Percentiles rank a stretch among this genome's conserved stretches.
Evolutionary conservation across 78 protist genomes (phyloP).

Genomic region (Andalucia godoyi): DNA sequence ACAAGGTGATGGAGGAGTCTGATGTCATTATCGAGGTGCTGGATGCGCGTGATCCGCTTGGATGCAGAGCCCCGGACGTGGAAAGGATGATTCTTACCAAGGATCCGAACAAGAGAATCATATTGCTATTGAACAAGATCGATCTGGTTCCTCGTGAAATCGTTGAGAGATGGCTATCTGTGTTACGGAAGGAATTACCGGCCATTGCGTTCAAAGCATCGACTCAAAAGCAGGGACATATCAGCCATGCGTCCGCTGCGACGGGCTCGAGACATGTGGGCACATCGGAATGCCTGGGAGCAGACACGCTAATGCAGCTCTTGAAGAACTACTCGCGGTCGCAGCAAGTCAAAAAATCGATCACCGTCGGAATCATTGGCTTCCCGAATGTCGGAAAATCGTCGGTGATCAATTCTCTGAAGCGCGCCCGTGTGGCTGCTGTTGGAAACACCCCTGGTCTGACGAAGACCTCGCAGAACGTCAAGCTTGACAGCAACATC

Average conservation of each 20-base stretch:
- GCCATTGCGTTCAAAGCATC: constrained; percentile 76
- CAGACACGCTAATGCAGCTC: constrained; percentile 50
- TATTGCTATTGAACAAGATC: constrained; percentile 83
- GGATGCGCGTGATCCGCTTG: constrained; percentile 99
- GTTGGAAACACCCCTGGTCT: constrained; percentile 81
- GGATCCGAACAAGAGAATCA: constrained; percentile 46
- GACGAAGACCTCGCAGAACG: constrained; percentile 60
- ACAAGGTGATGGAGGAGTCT: constrained; percentile 64
- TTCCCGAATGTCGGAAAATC: constrained; percentile 96
- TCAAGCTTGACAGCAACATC: constrained; percentile 67
- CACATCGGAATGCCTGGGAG: constrained; percentile 52
- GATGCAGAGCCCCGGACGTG: constrained; percentile 80
- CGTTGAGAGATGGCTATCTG: constrained; percentile 53
- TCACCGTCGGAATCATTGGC: constrained; percentile 88
- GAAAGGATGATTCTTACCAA: constrained; percentile 49
- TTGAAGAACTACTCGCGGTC: constrained; percentile 68
- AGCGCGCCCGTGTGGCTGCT: constrained; percentile 65
- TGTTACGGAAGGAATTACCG: constrained; percentile 52
- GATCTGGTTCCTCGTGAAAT: constrained; percentile 81
- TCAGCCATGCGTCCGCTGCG: neutral
- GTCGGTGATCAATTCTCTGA: constrained; percentile 87
- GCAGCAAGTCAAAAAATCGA: constrained; percentile 47
- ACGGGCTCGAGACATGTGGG: too few species aligned
- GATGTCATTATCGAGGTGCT: constrained; percentile 91
- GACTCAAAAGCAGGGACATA: constrained; percentile 37